A percentile compares a stretch with the other conserved stretches of the same genome.
Conservation (phyloP, 2,329 filamentous ascomycete species). For the Cordyceps militaris region DNA sequence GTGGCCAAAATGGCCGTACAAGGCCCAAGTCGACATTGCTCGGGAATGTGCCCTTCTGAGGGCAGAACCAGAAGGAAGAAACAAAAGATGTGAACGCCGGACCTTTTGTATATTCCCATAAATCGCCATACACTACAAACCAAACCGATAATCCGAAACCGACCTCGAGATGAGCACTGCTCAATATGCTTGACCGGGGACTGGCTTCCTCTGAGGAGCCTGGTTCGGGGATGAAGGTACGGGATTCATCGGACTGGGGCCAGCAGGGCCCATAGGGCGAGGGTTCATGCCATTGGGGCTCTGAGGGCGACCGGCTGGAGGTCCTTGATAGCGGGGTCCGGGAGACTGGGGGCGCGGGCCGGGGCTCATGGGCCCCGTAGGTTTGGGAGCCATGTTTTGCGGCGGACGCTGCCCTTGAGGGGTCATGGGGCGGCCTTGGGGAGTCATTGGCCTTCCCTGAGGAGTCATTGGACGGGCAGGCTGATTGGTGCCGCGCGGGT, state of each 20-base stretch:
- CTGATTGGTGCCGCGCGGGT: conserved; percentile 22
- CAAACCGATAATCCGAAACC: conserved; percentile 7
- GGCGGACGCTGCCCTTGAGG: conserved; percentile 32
- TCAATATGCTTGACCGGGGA: conserved; percentile 48
- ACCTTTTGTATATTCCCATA: conserved; percentile 13
- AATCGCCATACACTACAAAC: conserved; percentile 4
- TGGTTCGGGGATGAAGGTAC: conserved; percentile 25
- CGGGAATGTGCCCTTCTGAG: not conserved
- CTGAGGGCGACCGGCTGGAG: conserved; percentile 29
- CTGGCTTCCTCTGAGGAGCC: conserved; percentile 39
- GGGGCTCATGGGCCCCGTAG: conserved; percentile 4
- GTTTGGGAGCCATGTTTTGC: conserved; percentile 22
- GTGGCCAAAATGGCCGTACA: conserved; percentile 2
- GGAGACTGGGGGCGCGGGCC: conserved; percentile 23
- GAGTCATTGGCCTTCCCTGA: conserved; percentile 33
- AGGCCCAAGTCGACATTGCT: not conserved
- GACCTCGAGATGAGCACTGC: conserved; percentile 5
- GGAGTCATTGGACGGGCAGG: conserved; percentile 10
- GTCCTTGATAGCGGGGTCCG: conserved; percentile 25
- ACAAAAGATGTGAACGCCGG: conserved; percentile 20
- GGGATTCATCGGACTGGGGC: conserved; percentile 40
- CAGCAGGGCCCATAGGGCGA: conserved; percentile 35
- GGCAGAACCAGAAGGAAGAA: conserved; percentile 14
- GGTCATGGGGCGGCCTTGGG: conserved; percentile 28
- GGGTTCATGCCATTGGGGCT: conserved; percentile 35